Conservation (phyloP, 371 early-diverging fungal genomes). For the Coemansia sp. region DNA sequence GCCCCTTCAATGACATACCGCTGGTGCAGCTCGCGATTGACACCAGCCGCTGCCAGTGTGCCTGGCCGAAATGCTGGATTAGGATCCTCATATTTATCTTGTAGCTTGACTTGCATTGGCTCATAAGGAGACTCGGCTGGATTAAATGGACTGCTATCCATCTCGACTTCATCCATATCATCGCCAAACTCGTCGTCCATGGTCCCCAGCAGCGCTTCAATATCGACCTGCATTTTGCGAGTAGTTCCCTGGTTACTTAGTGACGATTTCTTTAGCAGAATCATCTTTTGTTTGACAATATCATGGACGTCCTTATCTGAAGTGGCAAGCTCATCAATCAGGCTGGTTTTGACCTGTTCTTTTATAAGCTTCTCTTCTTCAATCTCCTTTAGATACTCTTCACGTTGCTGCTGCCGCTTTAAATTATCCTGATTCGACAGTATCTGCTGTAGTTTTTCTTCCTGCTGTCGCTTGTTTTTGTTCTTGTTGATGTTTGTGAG, state of each 20-base stretch:
- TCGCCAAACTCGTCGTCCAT: slow-evolving; percentile 31
- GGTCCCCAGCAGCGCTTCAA: slow-evolving; percentile 27
- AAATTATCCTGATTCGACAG: slow-evolving; percentile 43
- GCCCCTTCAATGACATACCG: slow-evolving; percentile 45
- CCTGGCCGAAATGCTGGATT: slow-evolving; percentile 39
- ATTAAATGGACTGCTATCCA: slow-evolving; percentile 26
- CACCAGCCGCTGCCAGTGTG: slow-evolving; percentile 35
- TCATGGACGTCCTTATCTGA: slow-evolving; percentile 52
- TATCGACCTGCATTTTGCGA: slow-evolving; percentile 22
- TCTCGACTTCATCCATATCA: slow-evolving; percentile 25
- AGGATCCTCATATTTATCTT: slow-evolving; percentile 36
- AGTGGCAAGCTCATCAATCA: slow-evolving; percentile 56
- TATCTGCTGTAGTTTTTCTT: slow-evolving; percentile 55
- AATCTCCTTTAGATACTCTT: slow-evolving; percentile 50
- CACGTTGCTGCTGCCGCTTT: slow-evolving; percentile 48
- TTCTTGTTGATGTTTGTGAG: slow-evolving; percentile 76
- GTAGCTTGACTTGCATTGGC: slow-evolving; percentile 25
- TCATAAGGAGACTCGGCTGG: slow-evolving; percentile 46
- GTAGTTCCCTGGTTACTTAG: slow-evolving; percentile 27
- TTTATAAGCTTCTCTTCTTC: slow-evolving; percentile 55
- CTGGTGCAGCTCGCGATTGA: slow-evolving; percentile 50
- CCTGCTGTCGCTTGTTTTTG: slow-evolving; percentile 56
- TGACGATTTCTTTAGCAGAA: slow-evolving; percentile 50
- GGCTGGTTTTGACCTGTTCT: slow-evolving; percentile 47
- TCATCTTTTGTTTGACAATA: slow-evolving; percentile 38